Base-by-base conservation (phyloP, 2,329 filamentous ascomycete genomes). In the Trichoderma oligosporum region DNA sequence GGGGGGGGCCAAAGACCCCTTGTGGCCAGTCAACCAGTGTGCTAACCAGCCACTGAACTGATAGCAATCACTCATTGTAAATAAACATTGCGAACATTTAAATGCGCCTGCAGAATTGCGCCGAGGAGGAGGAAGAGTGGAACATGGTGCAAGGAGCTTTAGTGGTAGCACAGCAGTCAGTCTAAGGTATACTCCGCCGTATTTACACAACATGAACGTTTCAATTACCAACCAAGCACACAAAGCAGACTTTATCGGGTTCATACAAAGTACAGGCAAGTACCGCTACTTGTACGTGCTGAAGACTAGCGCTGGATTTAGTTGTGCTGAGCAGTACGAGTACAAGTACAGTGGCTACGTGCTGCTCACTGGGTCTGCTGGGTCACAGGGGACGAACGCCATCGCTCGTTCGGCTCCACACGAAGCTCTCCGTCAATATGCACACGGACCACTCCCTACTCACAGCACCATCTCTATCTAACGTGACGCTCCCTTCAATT, bases 361-460 rank as follows among this genome's bases (percentile, higher is more conserved):
- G 14, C 16, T 18, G 35, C 48, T 36, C 16, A 39, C 46, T 49
- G n/a, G 46, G n/a, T n/a, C n/a, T n/a, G n/a, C n/a, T n/a, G n/a
- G n/a, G n/a, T n/a, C n/a, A n/a, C n/a, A n/a, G n/a, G 33, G 22
- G 38, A 49, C 16, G 25, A 31, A 38, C 29, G 51, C 51, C 39
- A 44, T 45, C 38, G 27, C 51, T 39, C 51, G 49, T 42, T 36
- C 27, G 27, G 18, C 51, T 54, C 51, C 51, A 45, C 51, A 45
- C 51, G 22, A 36, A 18, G 29, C 51, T 36, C 25, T 45, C 41
- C 51, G 51, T 36, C 45, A 36, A 54, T 44, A 35, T 33, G 31
- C 29, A 44, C 51, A 54, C 51, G 39, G 51, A 22, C 51, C 51
- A 45, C 51, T 36, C 51, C 22, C 18, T 44, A 54, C 31, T 54